Evolutionary conservation across 768 basidiomycete species (phyloP).

Genomic region (Suillus weaverae): DNA sequence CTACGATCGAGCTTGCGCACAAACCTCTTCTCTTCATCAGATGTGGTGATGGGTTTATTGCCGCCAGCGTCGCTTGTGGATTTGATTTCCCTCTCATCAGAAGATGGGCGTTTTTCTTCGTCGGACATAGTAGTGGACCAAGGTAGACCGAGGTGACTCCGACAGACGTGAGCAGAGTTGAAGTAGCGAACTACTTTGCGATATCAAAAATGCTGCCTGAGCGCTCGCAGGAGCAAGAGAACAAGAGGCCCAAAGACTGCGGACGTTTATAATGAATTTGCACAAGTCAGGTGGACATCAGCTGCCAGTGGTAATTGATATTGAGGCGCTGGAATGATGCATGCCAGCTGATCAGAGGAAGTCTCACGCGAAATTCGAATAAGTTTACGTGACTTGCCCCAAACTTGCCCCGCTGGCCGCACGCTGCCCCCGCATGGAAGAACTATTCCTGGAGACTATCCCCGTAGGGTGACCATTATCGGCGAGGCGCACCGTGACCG

Average conservation of each 20-base stretch:
- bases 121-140: constrained; percentile 4
- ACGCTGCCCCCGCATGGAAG: not conserved
- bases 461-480: not conserved
- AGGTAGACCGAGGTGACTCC: not conserved
- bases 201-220: not conserved
- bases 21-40: constrained; percentile 36
- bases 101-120: constrained; percentile 8
- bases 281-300: not conserved
- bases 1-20: constrained; percentile 37
- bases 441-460: not conserved
- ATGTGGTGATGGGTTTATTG: constrained; percentile 21
- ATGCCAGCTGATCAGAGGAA: not conserved
- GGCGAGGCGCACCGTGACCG: not conserved
- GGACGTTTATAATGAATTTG: not conserved
- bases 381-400: not conserved
- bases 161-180: not conserved
- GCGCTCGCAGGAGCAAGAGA: constrained; percentile 1
- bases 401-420: no score
- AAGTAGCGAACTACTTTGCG: not conserved
- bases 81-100: not conserved
- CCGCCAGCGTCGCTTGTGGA: not conserved
- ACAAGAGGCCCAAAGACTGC: not conserved
- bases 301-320: no score
- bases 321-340: no score
- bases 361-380: not conserved